Base-by-base conservation (phyloP, 176 grass and related monocot genomes). In the Phyllostachys edulis region DNA sequence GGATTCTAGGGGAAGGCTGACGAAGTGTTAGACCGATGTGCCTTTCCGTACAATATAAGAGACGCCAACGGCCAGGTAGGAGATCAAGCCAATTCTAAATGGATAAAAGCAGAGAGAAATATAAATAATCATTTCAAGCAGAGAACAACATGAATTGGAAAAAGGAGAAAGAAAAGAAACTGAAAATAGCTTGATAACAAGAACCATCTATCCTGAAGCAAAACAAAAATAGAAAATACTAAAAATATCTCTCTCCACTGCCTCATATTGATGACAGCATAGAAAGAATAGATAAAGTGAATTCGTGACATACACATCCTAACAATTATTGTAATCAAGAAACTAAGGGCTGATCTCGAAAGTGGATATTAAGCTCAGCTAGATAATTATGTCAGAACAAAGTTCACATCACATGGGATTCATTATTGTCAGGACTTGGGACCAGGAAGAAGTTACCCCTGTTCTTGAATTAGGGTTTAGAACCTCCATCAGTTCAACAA, bases 11-110 rank as follows among this genome's bases (percentile, higher is more conserved):
- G 57, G 85, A 80, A 87, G 96, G 87, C 77, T 98, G 89, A 60
- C 96, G 93, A 75, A 98, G 86, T 39, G 93, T 95, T 61, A 98
- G 68, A 51, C 96, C 96, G 46, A 98, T 95, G 66, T 98, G 96
- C 80, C 85, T 92, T 81, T 93, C 92, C 50, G 96, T 98, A 34
- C 87, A 92, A 64, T 98, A 98, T 60, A 98, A 85, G 54, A 95
- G 89, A 46, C 91, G 85, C 96, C 93, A 98, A 13, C 81, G 90
- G 72, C 96, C 96, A 83, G 87, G 87, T 80, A 95, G 86, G 39
- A 87, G 64, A 29, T 85, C 62, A 66, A 88, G 84, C 96, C 96
- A 98, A 72, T 78, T 91, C 96, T 98, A 73, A 81, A 75, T 63
- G 62, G 68, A 86, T 50, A 51, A 37, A 88, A 89, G 61, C 60